Evolutionary conservation across 192 early-diverging fungal species (phyloP).

Genomic region (Coemansia sp.): DNA sequence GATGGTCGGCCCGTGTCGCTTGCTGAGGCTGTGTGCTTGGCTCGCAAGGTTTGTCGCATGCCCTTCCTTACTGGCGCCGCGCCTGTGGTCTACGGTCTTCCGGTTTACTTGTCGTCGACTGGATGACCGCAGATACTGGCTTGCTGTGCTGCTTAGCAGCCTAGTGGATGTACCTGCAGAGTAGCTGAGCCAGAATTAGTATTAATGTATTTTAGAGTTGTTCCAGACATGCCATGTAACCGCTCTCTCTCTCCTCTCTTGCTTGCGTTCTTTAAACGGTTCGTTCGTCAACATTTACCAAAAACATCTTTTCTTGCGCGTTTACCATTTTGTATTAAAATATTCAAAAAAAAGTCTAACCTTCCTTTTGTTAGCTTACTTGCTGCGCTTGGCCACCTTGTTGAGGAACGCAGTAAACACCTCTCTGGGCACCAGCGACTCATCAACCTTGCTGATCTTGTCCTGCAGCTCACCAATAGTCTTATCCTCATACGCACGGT

Average conservation of each 20-base stretch:
- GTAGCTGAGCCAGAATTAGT: no score
- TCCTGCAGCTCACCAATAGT: slow-evolving; percentile 67
- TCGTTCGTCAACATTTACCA: no score
- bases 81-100: slow-evolving; percentile 92
- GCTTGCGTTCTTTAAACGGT: not conserved
- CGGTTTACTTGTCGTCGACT: slow-evolving; percentile 43
- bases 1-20: slow-evolving; percentile 54
- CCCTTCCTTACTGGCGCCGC: slow-evolving; percentile 88
- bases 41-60: slow-evolving; percentile 72
- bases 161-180: not conserved
- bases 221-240: no score
- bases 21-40: slow-evolving; percentile 67
- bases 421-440: slow-evolving; percentile 71
- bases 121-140: no score
- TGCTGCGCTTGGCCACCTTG: slow-evolving; percentile 92
- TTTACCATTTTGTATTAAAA: no score
- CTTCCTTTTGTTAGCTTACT: slow-evolving; percentile 49
- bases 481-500: slow-evolving; percentile 87
- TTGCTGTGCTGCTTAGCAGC: no score
- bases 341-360: not conserved
- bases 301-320: no score
- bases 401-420: slow-evolving; percentile 92
- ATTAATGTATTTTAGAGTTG: no score
- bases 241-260: no score
- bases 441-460: slow-evolving; percentile 81